Conservation (phyloP, 2,329 filamentous ascomycete genomes). For the Aureobasidium sp. region DNA sequence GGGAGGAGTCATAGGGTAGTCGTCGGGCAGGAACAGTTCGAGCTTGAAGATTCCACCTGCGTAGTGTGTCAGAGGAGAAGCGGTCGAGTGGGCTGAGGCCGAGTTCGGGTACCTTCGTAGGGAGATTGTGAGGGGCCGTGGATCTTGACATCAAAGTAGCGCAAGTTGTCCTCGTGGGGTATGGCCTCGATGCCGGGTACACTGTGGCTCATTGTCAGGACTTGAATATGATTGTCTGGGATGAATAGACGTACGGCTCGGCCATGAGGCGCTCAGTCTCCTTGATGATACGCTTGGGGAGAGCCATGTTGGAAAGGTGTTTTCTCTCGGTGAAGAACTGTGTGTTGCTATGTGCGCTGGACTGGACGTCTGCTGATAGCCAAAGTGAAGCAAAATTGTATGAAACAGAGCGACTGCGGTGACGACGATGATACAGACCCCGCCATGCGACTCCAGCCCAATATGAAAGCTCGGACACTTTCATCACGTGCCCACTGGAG, state of each 20-base stretch:
- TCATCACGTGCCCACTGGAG: background rate
- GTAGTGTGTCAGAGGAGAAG: background rate
- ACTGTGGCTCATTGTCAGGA: slow-evolving; percentile 38
- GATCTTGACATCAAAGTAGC: slow-evolving; percentile 97
- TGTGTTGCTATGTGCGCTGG: background rate
- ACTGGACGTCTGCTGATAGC: background rate
- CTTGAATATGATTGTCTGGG: background rate
- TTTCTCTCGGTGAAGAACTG: background rate
- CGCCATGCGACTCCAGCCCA: background rate
- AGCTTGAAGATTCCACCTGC: slow-evolving; percentile 83
- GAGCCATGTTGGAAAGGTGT: slow-evolving; percentile 43
- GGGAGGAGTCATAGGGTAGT: slow-evolving; percentile 98
- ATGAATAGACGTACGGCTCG: slow-evolving; percentile 62
- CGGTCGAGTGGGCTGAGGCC: background rate
- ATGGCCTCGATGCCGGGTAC: slow-evolving; percentile 93
- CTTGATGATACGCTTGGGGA: slow-evolving; percentile 96
- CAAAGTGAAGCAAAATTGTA: background rate
- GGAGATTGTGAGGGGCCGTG: slow-evolving; percentile 86
- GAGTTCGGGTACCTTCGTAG: slow-evolving; percentile 66
- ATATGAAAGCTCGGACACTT: background rate
- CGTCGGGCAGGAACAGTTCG: slow-evolving; percentile 93
- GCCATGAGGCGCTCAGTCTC: slow-evolving; percentile 96
- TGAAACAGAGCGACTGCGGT: background rate
- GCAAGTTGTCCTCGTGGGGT: slow-evolving; percentile 92
- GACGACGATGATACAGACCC: slow-evolving; percentile 5